Evolutionary conservation across 441 rosid genomes (phyloP).

Genomic region (Arabidopsis hybrid): DNA sequence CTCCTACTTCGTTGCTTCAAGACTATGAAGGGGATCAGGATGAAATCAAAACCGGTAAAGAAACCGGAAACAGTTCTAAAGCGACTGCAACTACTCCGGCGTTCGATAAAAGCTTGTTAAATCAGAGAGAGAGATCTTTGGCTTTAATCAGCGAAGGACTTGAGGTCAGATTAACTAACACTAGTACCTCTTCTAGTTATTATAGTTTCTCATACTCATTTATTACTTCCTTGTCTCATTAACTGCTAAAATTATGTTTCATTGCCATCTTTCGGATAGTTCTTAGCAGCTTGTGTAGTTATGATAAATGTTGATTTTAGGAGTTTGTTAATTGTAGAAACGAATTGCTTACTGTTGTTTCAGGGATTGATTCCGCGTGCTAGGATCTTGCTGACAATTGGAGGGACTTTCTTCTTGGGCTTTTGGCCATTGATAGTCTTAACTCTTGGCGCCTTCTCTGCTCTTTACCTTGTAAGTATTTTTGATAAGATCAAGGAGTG

Average conservation of each 20-base stretch:
- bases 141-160: slow-evolving; percentile 96
- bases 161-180: slow-evolving; percentile 67
- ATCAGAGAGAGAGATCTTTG: slow-evolving; percentile 92
- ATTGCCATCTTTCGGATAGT: not conserved
- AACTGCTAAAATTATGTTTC: not conserved
- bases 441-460: slow-evolving; percentile 73
- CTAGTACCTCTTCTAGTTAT: not conserved
- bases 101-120: slow-evolving; percentile 61
- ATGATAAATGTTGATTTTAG: not conserved
- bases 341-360: slow-evolving; percentile 23
- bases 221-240: not conserved
- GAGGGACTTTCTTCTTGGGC: slow-evolving; percentile 91
- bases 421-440: slow-evolving; percentile 88
- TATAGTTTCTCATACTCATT: not conserved
- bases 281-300: not conserved
- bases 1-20: slow-evolving; percentile 85
- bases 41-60: slow-evolving; percentile 57
- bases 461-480: slow-evolving; percentile 80
- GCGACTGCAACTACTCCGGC: slow-evolving; percentile 76
- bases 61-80: slow-evolving; percentile 49
- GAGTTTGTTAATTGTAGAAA: not conserved
- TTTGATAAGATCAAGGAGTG: slow-evolving; percentile 19
- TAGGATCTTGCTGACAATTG: slow-evolving; percentile 76
- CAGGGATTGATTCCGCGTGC: slow-evolving; percentile 98
- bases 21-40: slow-evolving; percentile 64